Conservation (phyloP, 2,329 filamentous ascomycete species). For the Xylariaceae sp. region DNA sequence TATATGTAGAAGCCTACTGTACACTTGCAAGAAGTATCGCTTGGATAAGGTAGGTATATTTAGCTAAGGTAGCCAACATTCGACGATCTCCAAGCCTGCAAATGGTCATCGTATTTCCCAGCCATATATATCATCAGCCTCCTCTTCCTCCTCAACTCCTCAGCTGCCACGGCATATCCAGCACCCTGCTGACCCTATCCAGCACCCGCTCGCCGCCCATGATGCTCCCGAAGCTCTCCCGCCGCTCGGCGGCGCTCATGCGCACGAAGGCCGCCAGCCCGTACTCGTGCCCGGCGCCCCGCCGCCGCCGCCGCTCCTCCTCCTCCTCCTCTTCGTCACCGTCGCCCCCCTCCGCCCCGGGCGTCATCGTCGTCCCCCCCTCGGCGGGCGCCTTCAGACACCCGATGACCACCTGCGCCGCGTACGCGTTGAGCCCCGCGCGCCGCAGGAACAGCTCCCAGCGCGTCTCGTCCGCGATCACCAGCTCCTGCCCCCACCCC, state of each 20-base stretch:
- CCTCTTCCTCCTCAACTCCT: too few relatives aligned
- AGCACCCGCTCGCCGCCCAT: conserved; percentile 49
- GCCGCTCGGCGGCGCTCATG: conserved; percentile 45
- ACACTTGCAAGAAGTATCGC: too few relatives aligned
- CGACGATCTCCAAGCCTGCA: not conserved
- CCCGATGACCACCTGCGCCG: conserved; percentile 56
- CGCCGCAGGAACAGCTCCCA: conserved; percentile 63
- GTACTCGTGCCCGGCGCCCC: conserved; percentile 15
- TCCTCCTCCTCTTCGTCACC: not conserved
- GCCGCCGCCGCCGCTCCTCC: too few relatives aligned
- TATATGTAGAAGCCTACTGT: too few relatives aligned
- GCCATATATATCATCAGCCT: too few relatives aligned
- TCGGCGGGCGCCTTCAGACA: conserved; percentile 31
- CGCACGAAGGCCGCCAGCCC: conserved; percentile 48
- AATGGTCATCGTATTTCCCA: too few relatives aligned
- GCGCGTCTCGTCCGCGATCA: conserved; percentile 51
- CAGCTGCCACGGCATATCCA: conserved; percentile 49
- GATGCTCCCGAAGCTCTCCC: conserved; percentile 39
- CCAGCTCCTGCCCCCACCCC: conserved; percentile 19
- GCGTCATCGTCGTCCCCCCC: too few relatives aligned
- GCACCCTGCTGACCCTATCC: conserved; percentile 36
- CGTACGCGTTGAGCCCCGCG: conserved; percentile 62
- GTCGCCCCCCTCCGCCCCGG: conserved; percentile 7
- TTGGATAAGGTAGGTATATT: too few relatives aligned
- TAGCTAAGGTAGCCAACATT: conserved; percentile 1